These are phyloP conservation scores for Pseudogymnoascus sp. DNA, from an alignment of 2,329 filamentous ascomycete species.

Conservation along the genomic window DNA sequence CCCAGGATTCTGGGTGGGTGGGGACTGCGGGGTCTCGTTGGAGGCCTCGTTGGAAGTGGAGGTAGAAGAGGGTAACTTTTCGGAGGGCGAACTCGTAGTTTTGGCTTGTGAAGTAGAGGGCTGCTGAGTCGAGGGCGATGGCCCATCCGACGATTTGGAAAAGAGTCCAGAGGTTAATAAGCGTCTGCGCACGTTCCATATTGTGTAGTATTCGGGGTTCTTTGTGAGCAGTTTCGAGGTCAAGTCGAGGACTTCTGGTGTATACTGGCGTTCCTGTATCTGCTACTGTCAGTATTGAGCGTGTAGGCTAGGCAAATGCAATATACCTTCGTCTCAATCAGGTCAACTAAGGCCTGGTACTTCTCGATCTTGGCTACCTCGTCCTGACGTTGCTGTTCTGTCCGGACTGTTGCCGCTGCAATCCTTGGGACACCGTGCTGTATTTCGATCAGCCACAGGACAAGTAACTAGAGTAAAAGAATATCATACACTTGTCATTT, in stretches of 20 bases:
- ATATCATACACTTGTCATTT: slow-evolving; percentile 32
- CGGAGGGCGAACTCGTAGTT: slow-evolving; percentile 56
- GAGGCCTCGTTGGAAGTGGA: slow-evolving; percentile 47
- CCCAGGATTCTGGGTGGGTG: slow-evolving; percentile 41
- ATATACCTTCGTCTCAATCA: slow-evolving; percentile 57
- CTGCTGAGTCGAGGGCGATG: slow-evolving; percentile 46
- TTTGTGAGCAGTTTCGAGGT: slow-evolving; percentile 65
- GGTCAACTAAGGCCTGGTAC: slow-evolving; percentile 63
- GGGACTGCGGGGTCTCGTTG: slow-evolving; percentile 43
- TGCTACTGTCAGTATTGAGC: slow-evolving; percentile 17
- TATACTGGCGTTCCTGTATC: slow-evolving; percentile 28
- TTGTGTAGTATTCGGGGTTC: slow-evolving; percentile 84
- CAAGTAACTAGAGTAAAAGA: slow-evolving; percentile 11
- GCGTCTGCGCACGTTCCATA: slow-evolving; percentile 81
- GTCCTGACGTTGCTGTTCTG: slow-evolving; percentile 61
- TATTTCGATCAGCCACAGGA: slow-evolving; percentile 24
- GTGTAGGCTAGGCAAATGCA: neutral
- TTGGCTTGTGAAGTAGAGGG: slow-evolving; percentile 44
- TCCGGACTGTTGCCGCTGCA: slow-evolving; percentile 47
- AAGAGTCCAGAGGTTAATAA: slow-evolving; percentile 45
- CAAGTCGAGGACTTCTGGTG: slow-evolving; percentile 51
- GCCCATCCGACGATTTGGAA: slow-evolving; percentile 44
- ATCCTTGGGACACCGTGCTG: slow-evolving; percentile 81
- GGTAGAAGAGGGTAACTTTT: slow-evolving; percentile 48
- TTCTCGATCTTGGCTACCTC: slow-evolving; percentile 68